A percentile compares a stretch with the other conserved stretches of the same genome.
phyloP scores from a whole-genome alignment of 2,329 filamentous ascomycete species.

The Neofusicoccum sp. region DNA sequence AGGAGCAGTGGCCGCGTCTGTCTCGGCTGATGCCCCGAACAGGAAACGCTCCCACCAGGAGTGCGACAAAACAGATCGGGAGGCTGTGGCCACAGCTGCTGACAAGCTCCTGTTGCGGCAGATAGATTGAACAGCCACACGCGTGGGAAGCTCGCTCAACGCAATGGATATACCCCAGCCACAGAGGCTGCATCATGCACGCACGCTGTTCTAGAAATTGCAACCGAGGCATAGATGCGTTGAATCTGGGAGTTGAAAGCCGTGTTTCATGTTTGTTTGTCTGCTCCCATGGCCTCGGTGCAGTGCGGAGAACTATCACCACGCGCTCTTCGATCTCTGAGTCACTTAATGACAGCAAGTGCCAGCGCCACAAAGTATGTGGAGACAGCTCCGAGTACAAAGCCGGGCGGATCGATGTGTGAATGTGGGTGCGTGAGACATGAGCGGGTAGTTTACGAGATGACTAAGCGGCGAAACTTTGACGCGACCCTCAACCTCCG shows the following conservation, averaged over 20 bases:
- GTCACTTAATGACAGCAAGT: no score
- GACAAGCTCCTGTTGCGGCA: not conserved
- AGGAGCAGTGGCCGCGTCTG: not conserved
- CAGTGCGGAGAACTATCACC: no score
- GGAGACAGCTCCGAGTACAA: not conserved
- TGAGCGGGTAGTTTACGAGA: not conserved
- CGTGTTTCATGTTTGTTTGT: no score
- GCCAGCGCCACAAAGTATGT: no score
- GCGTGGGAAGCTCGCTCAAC: not conserved
- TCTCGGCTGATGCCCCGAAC: not conserved
- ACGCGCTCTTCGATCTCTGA: no score
- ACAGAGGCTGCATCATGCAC: not conserved
- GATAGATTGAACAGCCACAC: constrained; percentile 8
- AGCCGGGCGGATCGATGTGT: not conserved
- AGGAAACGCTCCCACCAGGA: not conserved
- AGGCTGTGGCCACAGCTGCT: not conserved
- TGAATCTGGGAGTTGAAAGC: no score
- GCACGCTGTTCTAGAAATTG: not conserved
- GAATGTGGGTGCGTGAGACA: not conserved
- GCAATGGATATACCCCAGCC: not conserved
- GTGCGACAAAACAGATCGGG: not conserved
- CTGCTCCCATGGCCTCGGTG: no score
- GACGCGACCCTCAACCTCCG: not conserved
- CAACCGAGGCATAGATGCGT: no score
- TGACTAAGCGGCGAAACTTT: not conserved